Evolutionary conservation across 768 basidiomycete genomes (phyloP), one percentile per base, ranked within the genome.

Genomic region (Pulveroboletus sp.): DNA sequence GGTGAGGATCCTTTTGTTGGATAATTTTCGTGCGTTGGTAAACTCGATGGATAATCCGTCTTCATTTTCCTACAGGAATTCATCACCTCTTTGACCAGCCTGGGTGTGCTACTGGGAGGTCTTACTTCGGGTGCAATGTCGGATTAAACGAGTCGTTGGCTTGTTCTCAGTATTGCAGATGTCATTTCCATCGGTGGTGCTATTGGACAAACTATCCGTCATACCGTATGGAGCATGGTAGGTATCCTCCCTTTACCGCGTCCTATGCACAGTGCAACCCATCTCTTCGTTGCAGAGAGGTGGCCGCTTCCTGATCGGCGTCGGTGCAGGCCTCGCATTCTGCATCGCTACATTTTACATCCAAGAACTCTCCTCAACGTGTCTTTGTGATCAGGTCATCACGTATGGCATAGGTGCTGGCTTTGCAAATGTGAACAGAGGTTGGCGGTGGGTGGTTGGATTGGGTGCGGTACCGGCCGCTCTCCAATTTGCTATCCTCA

Each of bases 381-480:
- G 80, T 8, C 73, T 85, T 23, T 75, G 87, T 4, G 86, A 86
- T 2, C 89, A 90, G 55, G 86, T 90, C 24, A 76, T 89, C 41
- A 85, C 86, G 0, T 91, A 89, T 60, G 84, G 80, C 19, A 82
- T 84, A 47, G 85, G 79, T 22, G 83, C 84, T 19, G 84, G 77
- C 3, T 86, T 86, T 56, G 77, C 73, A 49, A 76, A 77, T 49
- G 67, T 78, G 45, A 65, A 67, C 29, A 68, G 74, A 4, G 89
- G 89, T 3, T 93, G 89, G 89, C 71, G 89, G 44, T 91, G 81
- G 81, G 86, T 90, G 85, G 85, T 88, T 14, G 89, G 86, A 5
- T 69, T 91, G 2, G 85, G 89, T 13, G 79, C 79, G 2, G 71
- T 86, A 2, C 86, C 86, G 2, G 82, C 86, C 2, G 82, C 67